Percentiles rank a stretch among this genome's conserved stretches.
phyloP scores from a whole-genome alignment of 371 early-diverging fungal species.

The Mortierella sp. region DNA sequence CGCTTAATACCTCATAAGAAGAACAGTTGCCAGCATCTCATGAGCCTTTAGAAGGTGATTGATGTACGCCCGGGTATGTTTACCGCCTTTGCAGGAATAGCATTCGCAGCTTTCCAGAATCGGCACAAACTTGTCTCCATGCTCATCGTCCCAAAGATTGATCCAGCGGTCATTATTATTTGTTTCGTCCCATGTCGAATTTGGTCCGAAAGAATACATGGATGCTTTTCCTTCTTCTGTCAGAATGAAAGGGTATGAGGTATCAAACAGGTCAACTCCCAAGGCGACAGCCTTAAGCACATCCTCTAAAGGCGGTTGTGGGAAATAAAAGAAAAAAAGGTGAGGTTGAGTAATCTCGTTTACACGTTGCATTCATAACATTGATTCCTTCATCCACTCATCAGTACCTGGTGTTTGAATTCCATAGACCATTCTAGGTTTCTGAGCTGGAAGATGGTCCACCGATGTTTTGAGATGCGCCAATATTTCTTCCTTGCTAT shows the following conservation, averaged over 20 bases:
- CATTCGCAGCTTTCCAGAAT: slow-evolving; percentile 75
- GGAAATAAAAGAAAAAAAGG: background rate
- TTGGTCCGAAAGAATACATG: slow-evolving; percentile 56
- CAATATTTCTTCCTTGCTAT: slow-evolving; percentile 38
- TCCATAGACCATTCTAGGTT: slow-evolving; percentile 61
- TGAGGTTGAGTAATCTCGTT: background rate
- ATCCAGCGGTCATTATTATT: slow-evolving; percentile 42
- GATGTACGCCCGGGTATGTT: slow-evolving; percentile 79
- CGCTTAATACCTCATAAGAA: slow-evolving; percentile 71
- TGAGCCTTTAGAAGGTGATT: slow-evolving; percentile 82
- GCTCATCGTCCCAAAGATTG: slow-evolving; percentile 66
- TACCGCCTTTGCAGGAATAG: slow-evolving; percentile 69
- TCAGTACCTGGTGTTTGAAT: slow-evolving; percentile 59
- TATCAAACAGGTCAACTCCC: slow-evolving; percentile 84
- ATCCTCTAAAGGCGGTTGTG: slow-evolving; percentile 58
- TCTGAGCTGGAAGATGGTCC: slow-evolving; percentile 43
- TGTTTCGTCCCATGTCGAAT: background rate
- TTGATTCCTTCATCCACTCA: background rate
- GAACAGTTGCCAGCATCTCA: slow-evolving; percentile 84
- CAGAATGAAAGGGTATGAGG: slow-evolving; percentile 63
- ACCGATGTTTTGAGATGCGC: slow-evolving; percentile 56
- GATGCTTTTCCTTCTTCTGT: slow-evolving; percentile 72
- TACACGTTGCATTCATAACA: background rate
- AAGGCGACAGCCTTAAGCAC: slow-evolving; percentile 69
- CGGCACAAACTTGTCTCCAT: slow-evolving; percentile 70